Evolutionary conservation across 306 rosid species (phyloP), one percentile per base, ranked within the genome.

Genomic region (Ormosia semicastrata): DNA sequence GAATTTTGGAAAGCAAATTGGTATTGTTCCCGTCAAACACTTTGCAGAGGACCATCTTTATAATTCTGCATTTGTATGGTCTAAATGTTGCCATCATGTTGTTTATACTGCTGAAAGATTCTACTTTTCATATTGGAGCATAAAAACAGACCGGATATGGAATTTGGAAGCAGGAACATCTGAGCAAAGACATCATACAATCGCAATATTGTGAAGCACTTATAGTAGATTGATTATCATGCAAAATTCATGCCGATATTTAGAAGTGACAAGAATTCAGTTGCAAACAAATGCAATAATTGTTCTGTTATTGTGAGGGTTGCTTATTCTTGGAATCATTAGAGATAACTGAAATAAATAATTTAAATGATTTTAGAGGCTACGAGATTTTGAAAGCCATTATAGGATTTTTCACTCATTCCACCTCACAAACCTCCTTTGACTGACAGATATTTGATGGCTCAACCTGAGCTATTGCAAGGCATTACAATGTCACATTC

Each of bases 351-450:
- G 9, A 73, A 74, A 66, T 36, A 64, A 6, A 36, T n/a, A 17
- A 41, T 65, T 32, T 39, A 12, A 41, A 41, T 2, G 7, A 63
- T 73, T 39, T 53, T 6, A n/a, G 62, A 32, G 62, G 40, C 69
- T 15, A 65, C 52, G 2, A 3, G 52, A 56, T 64, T 66, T 67
- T 9, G 49, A 15, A 34, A 47, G 58, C 67, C 33, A 54, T 49
- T 30, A 49, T 72, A 9, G 68, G 75, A 73, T 17, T 73, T 64
- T 50, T 33, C 63, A 49, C 18, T 56, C 69, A 6, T 75, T 75
- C 37, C 29, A 74, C 63, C 44, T 81, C 13, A 15, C 33, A 66
- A 44, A 56, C 72, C 8, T 49, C 39, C 41, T 58, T 43, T 49
- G 9, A 11, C 29, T 44, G 43, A 46, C 59, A 8, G 36, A 8